Conservation (phyloP, 768 basidiomycete genomes). For the Mycena crocata region DNA sequence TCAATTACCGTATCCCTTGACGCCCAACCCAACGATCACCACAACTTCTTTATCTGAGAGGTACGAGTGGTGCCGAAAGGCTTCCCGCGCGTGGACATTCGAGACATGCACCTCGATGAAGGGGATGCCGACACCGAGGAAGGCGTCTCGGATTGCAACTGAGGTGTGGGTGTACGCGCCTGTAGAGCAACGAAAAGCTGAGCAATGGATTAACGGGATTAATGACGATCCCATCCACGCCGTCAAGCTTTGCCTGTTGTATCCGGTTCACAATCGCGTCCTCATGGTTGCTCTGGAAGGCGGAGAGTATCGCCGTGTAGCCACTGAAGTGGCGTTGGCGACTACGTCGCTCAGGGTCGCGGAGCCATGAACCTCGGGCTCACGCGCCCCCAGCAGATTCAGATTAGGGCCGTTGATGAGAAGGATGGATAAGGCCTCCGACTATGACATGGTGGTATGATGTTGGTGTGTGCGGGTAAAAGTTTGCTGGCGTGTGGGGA, state of each 20-base stretch:
- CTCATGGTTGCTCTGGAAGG: conserved; percentile 40
- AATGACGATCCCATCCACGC: conserved; percentile 37
- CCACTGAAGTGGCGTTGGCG: conserved; percentile 15
- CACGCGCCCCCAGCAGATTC: conserved; percentile 35
- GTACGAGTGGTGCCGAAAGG: conserved; percentile 38
- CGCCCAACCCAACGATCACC: conserved; percentile 34
- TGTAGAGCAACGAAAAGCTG: background rate
- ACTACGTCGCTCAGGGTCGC: conserved; percentile 34
- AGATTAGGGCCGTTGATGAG: conserved; percentile 37
- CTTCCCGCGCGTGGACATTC: conserved; percentile 36
- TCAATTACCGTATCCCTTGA: conserved; percentile 34
- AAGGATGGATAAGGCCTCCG: conserved; percentile 29
- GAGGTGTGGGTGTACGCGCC: conserved; percentile 39
- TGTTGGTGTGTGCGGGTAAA: no score
- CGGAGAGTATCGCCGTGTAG: conserved; percentile 26
- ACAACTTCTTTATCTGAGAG: conserved; percentile 37
- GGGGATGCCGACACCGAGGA: conserved; percentile 35
- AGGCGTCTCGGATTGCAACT: conserved; percentile 36
- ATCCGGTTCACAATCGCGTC: conserved; percentile 39
- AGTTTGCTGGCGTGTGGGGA: background rate
- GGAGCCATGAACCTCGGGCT: conserved; percentile 33
- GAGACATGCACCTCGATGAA: conserved; percentile 38
- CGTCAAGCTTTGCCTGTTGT: conserved; percentile 32
- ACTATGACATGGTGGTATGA: background rate
- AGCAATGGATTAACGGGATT: conserved; percentile 32